phyloP scores from a whole-genome alignment of 164 flowering plant genomes.

The Umbellularia californica region DNA sequence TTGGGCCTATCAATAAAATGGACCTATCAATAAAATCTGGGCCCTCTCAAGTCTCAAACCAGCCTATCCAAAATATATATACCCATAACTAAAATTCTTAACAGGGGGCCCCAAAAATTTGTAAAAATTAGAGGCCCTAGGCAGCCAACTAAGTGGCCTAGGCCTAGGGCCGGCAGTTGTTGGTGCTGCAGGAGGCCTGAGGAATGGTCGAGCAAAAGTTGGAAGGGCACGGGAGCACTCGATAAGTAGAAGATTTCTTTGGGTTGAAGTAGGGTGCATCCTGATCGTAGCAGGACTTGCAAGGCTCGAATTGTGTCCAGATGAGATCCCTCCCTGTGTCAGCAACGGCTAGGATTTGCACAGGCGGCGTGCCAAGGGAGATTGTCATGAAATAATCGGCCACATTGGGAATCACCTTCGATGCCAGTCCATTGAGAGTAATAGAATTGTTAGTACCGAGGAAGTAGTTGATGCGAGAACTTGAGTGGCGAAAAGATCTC shows the following conservation, averaged over 20 bases:
- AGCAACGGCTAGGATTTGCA: constrained; percentile 41
- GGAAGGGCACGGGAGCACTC: constrained; percentile 28
- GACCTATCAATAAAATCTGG: too few relatives aligned
- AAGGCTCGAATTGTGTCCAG: constrained; percentile 88
- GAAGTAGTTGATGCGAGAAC: neutral
- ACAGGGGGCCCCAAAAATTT: too few relatives aligned
- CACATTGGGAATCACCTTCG: too few relatives aligned
- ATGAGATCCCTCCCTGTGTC: constrained; percentile 91
- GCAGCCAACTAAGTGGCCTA: too few relatives aligned
- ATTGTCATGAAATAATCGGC: constrained; percentile 43
- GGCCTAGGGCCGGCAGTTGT: too few relatives aligned
- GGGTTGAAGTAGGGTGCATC: constrained; percentile 54
- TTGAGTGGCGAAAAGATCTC: neutral
- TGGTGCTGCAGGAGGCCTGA: neutral
- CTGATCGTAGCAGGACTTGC: constrained; percentile 49
- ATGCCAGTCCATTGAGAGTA: too few relatives aligned
- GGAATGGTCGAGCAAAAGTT: constrained; percentile 17
- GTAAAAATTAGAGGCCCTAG: constrained; percentile 21
- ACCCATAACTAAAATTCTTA: too few relatives aligned
- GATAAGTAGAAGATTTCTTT: constrained; percentile 30
- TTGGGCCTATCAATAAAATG: too few relatives aligned
- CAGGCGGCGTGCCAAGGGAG: constrained; percentile 65
- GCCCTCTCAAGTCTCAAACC: too few relatives aligned
- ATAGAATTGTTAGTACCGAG: too few relatives aligned
- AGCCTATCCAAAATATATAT: too few relatives aligned